These are phyloP conservation scores for Hyphopichia pseudoburtonii DNA, from an alignment of 1,139 yeast species.

Conservation along the genomic window DNA sequence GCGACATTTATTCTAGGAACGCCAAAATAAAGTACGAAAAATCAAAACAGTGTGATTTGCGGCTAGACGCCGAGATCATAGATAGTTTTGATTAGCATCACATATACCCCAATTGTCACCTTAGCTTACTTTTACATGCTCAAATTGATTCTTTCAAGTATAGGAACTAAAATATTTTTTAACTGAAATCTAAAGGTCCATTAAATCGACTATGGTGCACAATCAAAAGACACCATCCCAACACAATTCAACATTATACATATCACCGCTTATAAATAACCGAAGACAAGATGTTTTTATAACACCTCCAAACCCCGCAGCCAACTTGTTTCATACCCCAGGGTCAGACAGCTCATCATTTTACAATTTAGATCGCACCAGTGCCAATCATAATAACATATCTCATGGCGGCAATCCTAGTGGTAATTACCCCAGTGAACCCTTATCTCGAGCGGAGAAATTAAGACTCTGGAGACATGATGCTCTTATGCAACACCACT, in stretches of 20 bases:
- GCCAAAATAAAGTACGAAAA: too few relatives aligned
- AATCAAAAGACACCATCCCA: slow-evolving; percentile 43
- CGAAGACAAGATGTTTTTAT: slow-evolving; percentile 49
- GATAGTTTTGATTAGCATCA: too few relatives aligned
- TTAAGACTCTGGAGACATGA: slow-evolving; percentile 92
- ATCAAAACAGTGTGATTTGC: too few relatives aligned
- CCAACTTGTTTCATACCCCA: slow-evolving; percentile 43
- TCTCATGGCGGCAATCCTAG: slow-evolving; percentile 1
- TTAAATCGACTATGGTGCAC: slow-evolving; percentile 32
- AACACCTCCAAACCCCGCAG: slow-evolving; percentile 55
- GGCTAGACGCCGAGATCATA: too few relatives aligned
- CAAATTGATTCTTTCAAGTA: too few relatives aligned
- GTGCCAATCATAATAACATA: slow-evolving; percentile 12
- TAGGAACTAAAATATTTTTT: too few relatives aligned
- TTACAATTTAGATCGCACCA: slow-evolving; percentile 30
- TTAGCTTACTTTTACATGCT: too few relatives aligned
- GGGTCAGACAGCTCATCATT: slow-evolving; percentile 43
- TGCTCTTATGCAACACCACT: slow-evolving; percentile 90
- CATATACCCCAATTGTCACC: too few relatives aligned
- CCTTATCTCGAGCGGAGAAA: slow-evolving; percentile 79
- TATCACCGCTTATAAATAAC: slow-evolving; percentile 57
- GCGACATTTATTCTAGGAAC: too few relatives aligned
- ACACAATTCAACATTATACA: slow-evolving; percentile 62
- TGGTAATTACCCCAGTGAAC: slow-evolving; percentile 21
- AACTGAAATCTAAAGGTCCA: too few relatives aligned